These are phyloP conservation scores for Silybum marianum DNA, from an alignment of 129 eudicot genomes.

Conservation along the genomic window DNA sequence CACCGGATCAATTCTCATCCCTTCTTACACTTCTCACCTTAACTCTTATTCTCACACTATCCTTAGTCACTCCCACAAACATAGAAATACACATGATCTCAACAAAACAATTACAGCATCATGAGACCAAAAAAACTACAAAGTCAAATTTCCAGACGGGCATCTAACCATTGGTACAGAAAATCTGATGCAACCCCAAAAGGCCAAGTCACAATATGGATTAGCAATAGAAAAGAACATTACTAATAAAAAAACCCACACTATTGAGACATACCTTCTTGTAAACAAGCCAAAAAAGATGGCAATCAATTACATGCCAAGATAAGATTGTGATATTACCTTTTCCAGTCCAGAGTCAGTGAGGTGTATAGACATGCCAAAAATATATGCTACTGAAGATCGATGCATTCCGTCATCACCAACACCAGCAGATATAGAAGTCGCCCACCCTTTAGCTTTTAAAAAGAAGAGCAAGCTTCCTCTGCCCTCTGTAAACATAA, in stretches of 20 bases:
- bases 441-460: constrained; percentile 86
- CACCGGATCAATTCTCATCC: no score
- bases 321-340: constrained; percentile 42
- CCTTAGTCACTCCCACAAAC: no score
- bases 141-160: not conserved
- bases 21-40: no score
- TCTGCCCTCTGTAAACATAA: constrained; percentile 74
- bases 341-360: constrained; percentile 87
- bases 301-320: constrained; percentile 3
- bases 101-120: not conserved
- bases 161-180: not conserved
- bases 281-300: not conserved
- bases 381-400: constrained; percentile 82
- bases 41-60: no score
- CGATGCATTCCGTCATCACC: constrained; percentile 92
- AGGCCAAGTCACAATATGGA: not conserved
- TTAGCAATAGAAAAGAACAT: no score
- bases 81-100: not conserved
- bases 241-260: not conserved
- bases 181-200: not conserved
- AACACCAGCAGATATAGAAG: constrained; percentile 96
- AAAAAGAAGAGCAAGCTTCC: constrained; percentile 87
- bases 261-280: not conserved
- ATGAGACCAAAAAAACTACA: not conserved
- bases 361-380: constrained; percentile 91